Evolutionary conservation across 2,329 filamentous ascomycete genomes (phyloP).

Genomic region (Beauveria medogensis): DNA sequence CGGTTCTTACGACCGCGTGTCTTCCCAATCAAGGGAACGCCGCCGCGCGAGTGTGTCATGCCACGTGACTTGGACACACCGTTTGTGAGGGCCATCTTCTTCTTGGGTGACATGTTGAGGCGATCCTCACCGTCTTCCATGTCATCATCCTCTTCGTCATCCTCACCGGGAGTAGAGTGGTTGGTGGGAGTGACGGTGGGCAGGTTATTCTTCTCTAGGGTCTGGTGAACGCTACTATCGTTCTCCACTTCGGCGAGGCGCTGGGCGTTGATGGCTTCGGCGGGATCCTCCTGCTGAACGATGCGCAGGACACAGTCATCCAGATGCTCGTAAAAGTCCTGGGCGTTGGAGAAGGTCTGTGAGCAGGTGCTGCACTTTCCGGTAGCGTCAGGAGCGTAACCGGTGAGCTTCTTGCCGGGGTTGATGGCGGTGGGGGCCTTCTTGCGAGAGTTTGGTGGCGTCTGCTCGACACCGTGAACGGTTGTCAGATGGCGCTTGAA

Average conservation of each 20-base stretch:
- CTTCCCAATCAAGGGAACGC: conserved; percentile 50
- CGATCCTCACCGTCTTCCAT: conserved; percentile 47
- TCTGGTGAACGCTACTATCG: conserved; percentile 53
- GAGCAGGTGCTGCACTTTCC: conserved; percentile 96
- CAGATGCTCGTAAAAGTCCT: conserved; percentile 98
- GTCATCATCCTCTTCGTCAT: conserved; percentile 46
- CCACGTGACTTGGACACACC: conserved; percentile 61
- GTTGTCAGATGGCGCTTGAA: conserved; percentile 92
- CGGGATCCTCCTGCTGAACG: conserved; percentile 63
- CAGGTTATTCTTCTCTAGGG: conserved; percentile 55
- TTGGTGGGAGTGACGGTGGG: conserved; percentile 34
- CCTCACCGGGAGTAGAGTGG: conserved; percentile 29
- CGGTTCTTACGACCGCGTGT: conserved; percentile 75
- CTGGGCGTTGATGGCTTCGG: conserved; percentile 60
- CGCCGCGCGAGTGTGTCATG: conserved; percentile 70
- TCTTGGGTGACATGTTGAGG: conserved; percentile 40
- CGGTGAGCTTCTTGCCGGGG: conserved; percentile 56
- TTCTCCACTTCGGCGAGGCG: conserved; percentile 59
- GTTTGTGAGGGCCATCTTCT: conserved; percentile 46
- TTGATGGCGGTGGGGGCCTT: conserved; percentile 39
- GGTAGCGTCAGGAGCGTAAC: conserved; percentile 69
- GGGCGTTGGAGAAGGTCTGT: conserved; percentile 80
- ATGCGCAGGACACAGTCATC: conserved; percentile 67
- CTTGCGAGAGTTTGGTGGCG: conserved; percentile 83
- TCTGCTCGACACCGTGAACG: conserved; percentile 88